A percentile compares a stretch with the other conserved stretches of the same genome.
These are phyloP conservation scores for Exophiala calicioides DNA, from an alignment of 2,329 filamentous ascomycete species.

Conservation along the genomic window DNA sequence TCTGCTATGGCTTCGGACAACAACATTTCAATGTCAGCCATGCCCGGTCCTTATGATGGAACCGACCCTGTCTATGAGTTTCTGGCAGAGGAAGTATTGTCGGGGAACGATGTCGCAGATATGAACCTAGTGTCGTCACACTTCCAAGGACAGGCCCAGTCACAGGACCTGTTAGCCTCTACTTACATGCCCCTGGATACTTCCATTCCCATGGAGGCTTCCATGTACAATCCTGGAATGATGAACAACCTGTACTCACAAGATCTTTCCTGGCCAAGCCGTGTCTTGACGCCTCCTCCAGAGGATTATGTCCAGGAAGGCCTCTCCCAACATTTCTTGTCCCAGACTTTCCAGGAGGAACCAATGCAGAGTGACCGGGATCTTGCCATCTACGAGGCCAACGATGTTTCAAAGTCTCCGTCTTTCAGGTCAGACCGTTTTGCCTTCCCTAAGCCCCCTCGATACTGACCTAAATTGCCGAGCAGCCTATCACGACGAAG, in stretches of 20 bases:
- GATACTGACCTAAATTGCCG: conserved; percentile 4
- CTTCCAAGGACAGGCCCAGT: conserved; percentile 15
- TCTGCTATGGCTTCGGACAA: conserved; percentile 13
- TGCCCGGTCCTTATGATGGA: conserved; percentile 14
- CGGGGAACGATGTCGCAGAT: conserved; percentile 9
- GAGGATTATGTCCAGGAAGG: conserved; percentile 22
- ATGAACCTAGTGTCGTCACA: conserved; percentile 14
- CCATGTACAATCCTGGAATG: conserved; percentile 15
- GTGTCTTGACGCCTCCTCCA: conserved; percentile 19
- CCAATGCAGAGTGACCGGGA: conserved; percentile 9
- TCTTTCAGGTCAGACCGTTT: conserved; percentile 19
- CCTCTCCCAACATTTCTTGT: conserved; percentile 8
- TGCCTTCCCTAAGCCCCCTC: background rate
- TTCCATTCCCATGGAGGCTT: conserved; percentile 13
- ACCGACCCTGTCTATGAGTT: conserved; percentile 21
- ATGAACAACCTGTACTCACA: conserved; percentile 14
- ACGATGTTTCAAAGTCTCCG: conserved; percentile 2
- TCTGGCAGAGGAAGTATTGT: conserved; percentile 19
- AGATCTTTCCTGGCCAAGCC: conserved; percentile 11
- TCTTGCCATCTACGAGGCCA: conserved; percentile 7
- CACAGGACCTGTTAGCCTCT: conserved; percentile 18
- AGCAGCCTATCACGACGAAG: conserved; percentile 11
- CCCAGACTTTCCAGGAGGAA: conserved; percentile 16
- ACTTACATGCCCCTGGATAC: conserved; percentile 18
- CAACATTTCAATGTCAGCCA: conserved; percentile 14